Evolutionary conservation across 257 asterid species (phyloP), one percentile per base, ranked within the genome.

Genomic region (Eucommia ulmoides): DNA sequence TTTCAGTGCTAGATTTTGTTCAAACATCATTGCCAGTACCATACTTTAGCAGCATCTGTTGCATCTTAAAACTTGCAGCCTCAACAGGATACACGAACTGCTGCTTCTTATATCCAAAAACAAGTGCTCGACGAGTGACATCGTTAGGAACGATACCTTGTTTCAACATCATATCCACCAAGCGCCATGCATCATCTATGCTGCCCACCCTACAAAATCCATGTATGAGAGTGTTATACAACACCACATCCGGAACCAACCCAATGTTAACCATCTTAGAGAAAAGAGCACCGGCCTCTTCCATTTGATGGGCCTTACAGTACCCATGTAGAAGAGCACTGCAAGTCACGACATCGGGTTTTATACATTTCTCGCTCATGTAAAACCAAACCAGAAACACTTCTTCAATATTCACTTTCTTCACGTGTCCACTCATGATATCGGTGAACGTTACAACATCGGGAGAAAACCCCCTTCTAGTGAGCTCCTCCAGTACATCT

Each of bases 321-420:
- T 26, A 56, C 53, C 59, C 69, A 22, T 51, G 42, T 41, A 63
- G 54, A 21, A 63, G 52, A 42, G 63, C 57, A 22, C 51, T 63
- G 45, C 63, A 63, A 52, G 51, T 56, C 14, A 63, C 54, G 15
- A 63, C 59, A 44, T 63, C 69, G 56, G 63, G 69, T 23, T 63
- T 56, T 16, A 63, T 29, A 23, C 26, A 25, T 1, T 50, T 48
- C 29, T 63, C 59, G 51, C 57, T 23, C 53, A 63, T 44, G 49
- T 50, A 20, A 25, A 50, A 41, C 63, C 63, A 63, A 41, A 63
- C 26, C 22, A 50, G 53, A 56, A 50, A 50, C 29, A 63, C 69
- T 56, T 63, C 69, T 45, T 38, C 53, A 51, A 63, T 50, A 26
- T 50, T 50, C 24, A 63, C 69, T 21, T 63, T 56, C 63, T 51